Conservation (phyloP, 2,329 filamentous ascomycete species). For the Colletotrichum gloeosporioides region DNA sequence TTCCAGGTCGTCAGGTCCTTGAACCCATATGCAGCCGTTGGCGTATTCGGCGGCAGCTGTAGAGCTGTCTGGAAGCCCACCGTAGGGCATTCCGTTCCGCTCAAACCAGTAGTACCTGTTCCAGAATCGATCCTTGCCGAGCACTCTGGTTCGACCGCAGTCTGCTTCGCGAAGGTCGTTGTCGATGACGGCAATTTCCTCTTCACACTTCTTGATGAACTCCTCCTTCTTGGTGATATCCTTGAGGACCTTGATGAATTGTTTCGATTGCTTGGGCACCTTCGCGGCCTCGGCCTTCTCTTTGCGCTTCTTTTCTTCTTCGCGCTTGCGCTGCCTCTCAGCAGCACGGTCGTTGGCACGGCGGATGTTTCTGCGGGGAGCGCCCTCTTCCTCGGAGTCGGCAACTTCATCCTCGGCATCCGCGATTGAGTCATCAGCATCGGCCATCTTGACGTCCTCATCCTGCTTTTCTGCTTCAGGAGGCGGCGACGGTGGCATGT, state of each 20-base stretch:
- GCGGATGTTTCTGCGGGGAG: conserved; percentile 56
- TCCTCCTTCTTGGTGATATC: conserved; percentile 90
- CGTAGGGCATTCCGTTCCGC: conserved; percentile 96
- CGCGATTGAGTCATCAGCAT: conserved; percentile 67
- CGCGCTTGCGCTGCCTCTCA: conserved; percentile 78
- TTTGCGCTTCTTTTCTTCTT: conserved; percentile 68
- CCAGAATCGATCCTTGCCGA: conserved; percentile 96
- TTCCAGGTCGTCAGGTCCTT: conserved; percentile 91
- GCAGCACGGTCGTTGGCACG: conserved; percentile 72
- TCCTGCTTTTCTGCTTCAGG: conserved; percentile 53
- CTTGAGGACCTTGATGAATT: conserved; percentile 85
- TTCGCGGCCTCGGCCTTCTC: conserved; percentile 68
- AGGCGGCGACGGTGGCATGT: conserved; percentile 68
- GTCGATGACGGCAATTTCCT: conserved; percentile 83
- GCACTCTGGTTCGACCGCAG: conserved; percentile 84
- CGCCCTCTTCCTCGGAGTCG: conserved; percentile 74
- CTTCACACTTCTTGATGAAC: conserved; percentile 80
- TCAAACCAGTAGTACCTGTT: conserved; percentile 99
- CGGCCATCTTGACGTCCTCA: conserved; percentile 66
- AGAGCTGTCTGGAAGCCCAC: conserved; percentile 84
- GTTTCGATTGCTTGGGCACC: conserved; percentile 80
- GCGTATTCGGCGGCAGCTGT: conserved; percentile 88
- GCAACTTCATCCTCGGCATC: conserved; percentile 63
- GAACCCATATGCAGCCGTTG: conserved; percentile 95
- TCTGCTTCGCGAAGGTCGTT: conserved; percentile 94